A percentile compares a stretch with the other conserved stretches of the same genome.
phyloP scores from a whole-genome alignment of 441 rosid species.

The Pelargonium myrrhifolium region DNA sequence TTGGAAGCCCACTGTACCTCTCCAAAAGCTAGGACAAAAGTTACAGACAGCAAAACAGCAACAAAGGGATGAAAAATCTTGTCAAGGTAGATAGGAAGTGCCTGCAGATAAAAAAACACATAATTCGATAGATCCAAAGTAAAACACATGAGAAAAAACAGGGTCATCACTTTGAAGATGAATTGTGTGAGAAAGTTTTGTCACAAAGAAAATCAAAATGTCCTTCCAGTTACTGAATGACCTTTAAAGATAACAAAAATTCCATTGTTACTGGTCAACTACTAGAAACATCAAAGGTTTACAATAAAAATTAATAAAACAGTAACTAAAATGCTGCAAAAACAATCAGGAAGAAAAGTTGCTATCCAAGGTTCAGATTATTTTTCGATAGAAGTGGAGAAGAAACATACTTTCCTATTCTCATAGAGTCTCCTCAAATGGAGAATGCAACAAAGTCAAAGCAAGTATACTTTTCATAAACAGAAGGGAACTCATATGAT shows the following conservation, averaged over 20 bases:
- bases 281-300: background rate
- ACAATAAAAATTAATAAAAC: background rate
- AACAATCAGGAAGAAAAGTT: background rate
- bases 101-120: constrained; percentile 31
- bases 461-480: too few relatives aligned
- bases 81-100: constrained; percentile 62
- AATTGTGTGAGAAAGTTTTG: background rate
- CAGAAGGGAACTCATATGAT: background rate
- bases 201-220: background rate
- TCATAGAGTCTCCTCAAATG: too few relatives aligned
- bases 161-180: background rate
- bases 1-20: constrained; percentile 35
- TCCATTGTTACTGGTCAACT: background rate
- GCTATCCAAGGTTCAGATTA: background rate
- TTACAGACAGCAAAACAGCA: constrained; percentile 61
- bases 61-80: constrained; percentile 62
- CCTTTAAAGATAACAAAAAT: background rate
- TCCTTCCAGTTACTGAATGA: constrained; percentile 29
- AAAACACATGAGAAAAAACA: background rate
- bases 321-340: background rate
- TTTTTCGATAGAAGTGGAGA: background rate
- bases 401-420: too few relatives aligned
- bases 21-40: constrained; percentile 62
- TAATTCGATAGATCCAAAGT: background rate
- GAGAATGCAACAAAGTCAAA: too few relatives aligned